A percentile compares a stretch with the other conserved stretches of the same genome.
Evolutionary conservation across 2,329 filamentous ascomycete genomes (phyloP).

Genomic region (Pyricularia grisea): DNA sequence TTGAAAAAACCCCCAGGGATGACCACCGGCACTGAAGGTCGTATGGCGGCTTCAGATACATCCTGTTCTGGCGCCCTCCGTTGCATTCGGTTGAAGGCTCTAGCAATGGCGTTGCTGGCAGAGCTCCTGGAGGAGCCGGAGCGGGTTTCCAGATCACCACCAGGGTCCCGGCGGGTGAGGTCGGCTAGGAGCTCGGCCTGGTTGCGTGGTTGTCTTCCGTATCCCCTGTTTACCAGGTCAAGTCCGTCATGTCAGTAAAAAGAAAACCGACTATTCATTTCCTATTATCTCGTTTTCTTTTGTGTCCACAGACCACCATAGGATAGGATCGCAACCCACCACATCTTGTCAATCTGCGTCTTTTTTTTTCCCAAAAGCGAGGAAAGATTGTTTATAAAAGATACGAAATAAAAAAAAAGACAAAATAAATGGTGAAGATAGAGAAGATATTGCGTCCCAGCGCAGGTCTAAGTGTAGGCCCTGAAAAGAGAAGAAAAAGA

Average conservation of each 20-base stretch:
- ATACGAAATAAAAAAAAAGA: background rate
- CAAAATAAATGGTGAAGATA: background rate
- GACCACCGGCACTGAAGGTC: background rate
- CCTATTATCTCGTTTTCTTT: background rate
- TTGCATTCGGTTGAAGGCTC: background rate
- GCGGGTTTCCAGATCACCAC: background rate
- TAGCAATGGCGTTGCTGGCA: background rate
- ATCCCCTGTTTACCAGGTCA: background rate
- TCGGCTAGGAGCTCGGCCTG: background rate
- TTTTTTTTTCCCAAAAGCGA: background rate
- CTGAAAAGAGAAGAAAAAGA: background rate
- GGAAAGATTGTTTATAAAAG: background rate
- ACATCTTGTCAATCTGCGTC: background rate
- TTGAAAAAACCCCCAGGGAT: background rate
- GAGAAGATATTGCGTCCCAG: background rate
- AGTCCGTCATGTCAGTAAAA: background rate
- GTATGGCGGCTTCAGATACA: background rate
- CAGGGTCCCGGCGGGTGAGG: background rate
- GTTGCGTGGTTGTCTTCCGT: conserved; percentile 2
- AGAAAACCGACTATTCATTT: background rate
- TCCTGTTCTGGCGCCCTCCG: background rate
- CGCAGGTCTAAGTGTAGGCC: background rate
- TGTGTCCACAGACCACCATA: background rate
- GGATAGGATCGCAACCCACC: background rate
- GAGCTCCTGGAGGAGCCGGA: background rate